Percentiles rank a stretch among this genome's conserved stretches.
Conservation (phyloP, 805 yeast species). For the Saturnispora serradocipensis region DNA sequence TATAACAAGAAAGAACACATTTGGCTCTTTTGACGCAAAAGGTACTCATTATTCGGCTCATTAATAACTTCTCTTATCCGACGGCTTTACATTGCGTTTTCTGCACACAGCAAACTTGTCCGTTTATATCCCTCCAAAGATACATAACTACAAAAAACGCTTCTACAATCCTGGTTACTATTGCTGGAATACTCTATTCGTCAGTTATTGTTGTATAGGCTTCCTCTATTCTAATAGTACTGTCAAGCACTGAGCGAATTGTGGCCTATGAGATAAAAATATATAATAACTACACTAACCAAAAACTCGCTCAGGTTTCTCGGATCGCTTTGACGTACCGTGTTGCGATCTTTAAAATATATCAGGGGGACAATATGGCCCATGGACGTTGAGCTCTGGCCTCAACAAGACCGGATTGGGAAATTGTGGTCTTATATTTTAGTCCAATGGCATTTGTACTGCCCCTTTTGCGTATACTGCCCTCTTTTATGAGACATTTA, state of each 20-base stretch:
- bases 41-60: background rate
- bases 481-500: background rate
- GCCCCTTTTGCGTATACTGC: background rate
- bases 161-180: background rate
- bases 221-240: background rate
- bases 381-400: background rate
- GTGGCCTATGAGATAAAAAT: background rate
- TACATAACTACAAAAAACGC: background rate
- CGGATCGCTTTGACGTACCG: background rate
- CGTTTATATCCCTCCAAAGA: background rate
- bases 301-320: background rate
- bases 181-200: background rate
- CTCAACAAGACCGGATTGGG: background rate
- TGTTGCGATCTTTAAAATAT: background rate
- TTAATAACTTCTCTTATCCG: background rate
- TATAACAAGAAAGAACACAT: background rate
- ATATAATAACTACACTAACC: background rate
- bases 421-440: background rate
- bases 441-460: background rate
- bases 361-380: background rate
- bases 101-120: background rate
- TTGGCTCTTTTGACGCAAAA: background rate
- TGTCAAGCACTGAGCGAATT: background rate
- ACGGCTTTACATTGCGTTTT: background rate
- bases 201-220: background rate